Evolutionary conservation across 345 rosid species (phyloP).

Genomic region (Acer saccharum): DNA sequence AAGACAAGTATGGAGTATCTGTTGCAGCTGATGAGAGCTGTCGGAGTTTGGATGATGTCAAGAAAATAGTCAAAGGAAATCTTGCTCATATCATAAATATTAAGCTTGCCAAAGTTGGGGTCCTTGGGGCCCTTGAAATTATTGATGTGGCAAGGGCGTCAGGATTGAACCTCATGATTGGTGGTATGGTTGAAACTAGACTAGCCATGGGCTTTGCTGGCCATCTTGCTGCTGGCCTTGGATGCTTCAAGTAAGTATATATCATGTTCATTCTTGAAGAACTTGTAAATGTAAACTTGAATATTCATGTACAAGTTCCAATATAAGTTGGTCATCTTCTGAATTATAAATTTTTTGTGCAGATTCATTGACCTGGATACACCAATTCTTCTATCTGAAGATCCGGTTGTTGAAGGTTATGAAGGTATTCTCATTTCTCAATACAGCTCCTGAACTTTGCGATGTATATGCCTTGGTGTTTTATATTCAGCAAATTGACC

Average conservation of each 20-base stretch:
- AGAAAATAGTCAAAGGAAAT: slow-evolving; percentile 60
- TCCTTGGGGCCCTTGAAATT: slow-evolving; percentile 74
- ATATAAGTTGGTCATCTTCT: not conserved
- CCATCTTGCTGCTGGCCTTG: slow-evolving; percentile 91
- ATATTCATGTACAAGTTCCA: not conserved
- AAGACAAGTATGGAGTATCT: slow-evolving; percentile 64
- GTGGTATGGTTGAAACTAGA: slow-evolving; percentile 97
- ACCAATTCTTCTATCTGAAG: slow-evolving; percentile 82
- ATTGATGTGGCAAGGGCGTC: slow-evolving; percentile 67
- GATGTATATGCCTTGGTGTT: not conserved
- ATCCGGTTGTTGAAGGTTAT: slow-evolving; percentile 88
- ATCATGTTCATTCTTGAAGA: slow-evolving; percentile 12
- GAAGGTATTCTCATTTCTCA: slow-evolving; percentile 50
- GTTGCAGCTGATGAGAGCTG: slow-evolving; percentile 98
- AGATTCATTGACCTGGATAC: slow-evolving; percentile 92
- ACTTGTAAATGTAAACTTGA: not conserved
- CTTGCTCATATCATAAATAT: slow-evolving; percentile 77
- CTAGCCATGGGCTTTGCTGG: slow-evolving; percentile 95
- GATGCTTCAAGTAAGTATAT: slow-evolving; percentile 73
- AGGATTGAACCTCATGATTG: slow-evolving; percentile 79
- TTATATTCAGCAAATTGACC: slow-evolving; percentile 8
- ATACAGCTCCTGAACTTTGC: slow-evolving; percentile 5
- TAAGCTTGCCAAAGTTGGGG: slow-evolving; percentile 87
- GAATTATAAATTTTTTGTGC: slow-evolving; percentile 1
- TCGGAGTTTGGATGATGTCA: slow-evolving; percentile 64